A percentile compares a stretch with the other conserved stretches of the same genome.
Evolutionary conservation across 2,329 filamentous ascomycete species (phyloP).

Genomic region (Cadophora sp.): DNA sequence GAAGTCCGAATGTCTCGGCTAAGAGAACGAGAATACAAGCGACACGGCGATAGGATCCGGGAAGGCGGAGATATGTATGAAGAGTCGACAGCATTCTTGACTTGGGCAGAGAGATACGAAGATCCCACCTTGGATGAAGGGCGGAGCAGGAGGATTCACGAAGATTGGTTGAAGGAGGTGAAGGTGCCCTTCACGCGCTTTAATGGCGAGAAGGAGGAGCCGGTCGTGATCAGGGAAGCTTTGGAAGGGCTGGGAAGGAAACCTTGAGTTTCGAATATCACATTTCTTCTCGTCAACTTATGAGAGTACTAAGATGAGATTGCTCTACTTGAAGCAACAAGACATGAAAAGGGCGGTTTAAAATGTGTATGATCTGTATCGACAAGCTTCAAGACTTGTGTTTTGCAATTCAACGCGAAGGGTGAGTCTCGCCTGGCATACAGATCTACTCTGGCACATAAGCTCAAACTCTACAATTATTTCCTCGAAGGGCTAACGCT

Average conservation of each 20-base stretch:
- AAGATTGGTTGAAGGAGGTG: conserved; percentile 23
- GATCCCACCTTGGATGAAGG: conserved; percentile 26
- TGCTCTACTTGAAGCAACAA: too few species aligned
- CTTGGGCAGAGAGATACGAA: conserved; percentile 24
- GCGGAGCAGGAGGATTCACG: conserved; percentile 23
- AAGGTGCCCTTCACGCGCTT: conserved; percentile 25
- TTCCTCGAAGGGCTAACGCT: too few species aligned
- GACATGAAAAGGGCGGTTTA: too few species aligned
- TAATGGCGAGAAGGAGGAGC: conserved; percentile 21
- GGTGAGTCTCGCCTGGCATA: too few species aligned
- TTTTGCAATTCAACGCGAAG: too few species aligned
- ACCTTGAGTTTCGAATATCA: background rate
- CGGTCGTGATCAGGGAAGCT: conserved; percentile 23
- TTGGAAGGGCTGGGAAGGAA: conserved; percentile 18
- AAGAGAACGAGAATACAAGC: conserved; percentile 21
- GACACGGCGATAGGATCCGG: conserved; percentile 23
- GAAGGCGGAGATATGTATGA: conserved; percentile 28
- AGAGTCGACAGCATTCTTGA: conserved; percentile 23
- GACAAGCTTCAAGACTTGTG: too few species aligned
- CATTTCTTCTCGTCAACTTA: too few species aligned
- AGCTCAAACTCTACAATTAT: too few species aligned
- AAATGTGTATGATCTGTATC: too few species aligned
- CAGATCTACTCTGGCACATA: too few species aligned
- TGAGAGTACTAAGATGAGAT: background rate
- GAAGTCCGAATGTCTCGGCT: conserved; percentile 24